Evolutionary conservation across 106 monocot species (phyloP).

Genomic region (Dendrobium nobile): DNA sequence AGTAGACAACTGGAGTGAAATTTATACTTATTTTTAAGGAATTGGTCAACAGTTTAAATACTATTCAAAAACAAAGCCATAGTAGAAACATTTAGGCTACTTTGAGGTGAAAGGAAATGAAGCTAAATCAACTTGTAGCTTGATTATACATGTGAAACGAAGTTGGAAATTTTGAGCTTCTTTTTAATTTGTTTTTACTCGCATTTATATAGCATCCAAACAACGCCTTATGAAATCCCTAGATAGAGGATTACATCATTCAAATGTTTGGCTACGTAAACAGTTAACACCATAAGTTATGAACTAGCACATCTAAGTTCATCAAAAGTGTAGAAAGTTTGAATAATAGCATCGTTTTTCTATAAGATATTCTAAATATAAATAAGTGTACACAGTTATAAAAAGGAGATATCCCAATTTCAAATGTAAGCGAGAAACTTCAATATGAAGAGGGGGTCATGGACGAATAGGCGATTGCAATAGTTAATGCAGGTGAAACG

Average conservation of each 20-base stretch:
- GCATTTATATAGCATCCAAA: not conserved
- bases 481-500: no score
- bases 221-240: not conserved
- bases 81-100: not conserved
- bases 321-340: not conserved
- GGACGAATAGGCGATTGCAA: no score
- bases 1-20: constrained; percentile 1
- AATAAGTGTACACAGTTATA: no score
- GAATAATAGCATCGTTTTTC: no score
- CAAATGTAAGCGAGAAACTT: no score
- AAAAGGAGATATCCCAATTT: no score
- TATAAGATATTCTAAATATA: no score
- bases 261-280: not conserved
- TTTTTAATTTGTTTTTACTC: not conserved
- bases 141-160: not conserved
- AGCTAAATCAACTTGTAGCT: not conserved
- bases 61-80: not conserved
- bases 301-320: not conserved
- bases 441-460: no score
- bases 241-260: not conserved
- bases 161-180: not conserved
- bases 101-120: not conserved
- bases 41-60: not conserved
- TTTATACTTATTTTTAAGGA: not conserved
- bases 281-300: not conserved